Evolutionary conservation across 371 early-diverging fungal genomes (phyloP).

Genomic region (Mortierella sp.): DNA sequence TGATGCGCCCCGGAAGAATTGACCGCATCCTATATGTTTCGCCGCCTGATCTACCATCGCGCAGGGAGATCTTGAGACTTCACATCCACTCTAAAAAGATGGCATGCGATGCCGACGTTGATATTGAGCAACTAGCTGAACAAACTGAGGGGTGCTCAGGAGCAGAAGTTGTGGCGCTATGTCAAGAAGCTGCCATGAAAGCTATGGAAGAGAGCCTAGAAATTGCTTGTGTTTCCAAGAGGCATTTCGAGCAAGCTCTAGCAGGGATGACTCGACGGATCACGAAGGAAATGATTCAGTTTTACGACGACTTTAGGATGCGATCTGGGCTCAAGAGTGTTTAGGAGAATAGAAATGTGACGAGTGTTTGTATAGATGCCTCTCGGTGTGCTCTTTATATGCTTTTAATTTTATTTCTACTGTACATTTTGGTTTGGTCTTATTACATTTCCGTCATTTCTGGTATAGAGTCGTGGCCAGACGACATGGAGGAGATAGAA

Average conservation of each 20-base stretch:
- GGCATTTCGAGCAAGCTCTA: constrained; percentile 81
- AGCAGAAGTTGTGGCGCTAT: constrained; percentile 94
- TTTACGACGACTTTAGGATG: constrained; percentile 82
- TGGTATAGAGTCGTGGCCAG: constrained; percentile 34
- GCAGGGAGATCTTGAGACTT: constrained; percentile 87
- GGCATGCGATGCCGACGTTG: constrained; percentile 40
- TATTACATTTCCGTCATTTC: constrained; percentile 37
- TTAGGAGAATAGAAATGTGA: not conserved
- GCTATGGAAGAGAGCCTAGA: constrained; percentile 92
- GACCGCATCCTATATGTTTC: constrained; percentile 96
- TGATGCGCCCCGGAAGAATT: constrained; percentile 97
- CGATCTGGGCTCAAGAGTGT: constrained; percentile 65
- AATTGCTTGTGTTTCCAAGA: constrained; percentile 63
- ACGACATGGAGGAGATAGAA: constrained; percentile 36
- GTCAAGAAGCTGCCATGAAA: constrained; percentile 93
- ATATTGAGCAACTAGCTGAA: constrained; percentile 25
- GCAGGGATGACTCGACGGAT: constrained; percentile 78
- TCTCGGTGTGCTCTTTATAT: not conserved
- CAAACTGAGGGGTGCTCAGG: constrained; percentile 93
- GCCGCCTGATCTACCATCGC: constrained; percentile 85
- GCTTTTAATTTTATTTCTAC: not conserved
- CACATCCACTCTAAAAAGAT: constrained; percentile 75
- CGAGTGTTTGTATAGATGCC: not conserved
- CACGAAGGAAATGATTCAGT: constrained; percentile 91
- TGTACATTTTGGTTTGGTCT: constrained; percentile 8